Conservation (phyloP, 495 filamentous ascomycete genomes). For the Talaromyces proteolyticus region DNA sequence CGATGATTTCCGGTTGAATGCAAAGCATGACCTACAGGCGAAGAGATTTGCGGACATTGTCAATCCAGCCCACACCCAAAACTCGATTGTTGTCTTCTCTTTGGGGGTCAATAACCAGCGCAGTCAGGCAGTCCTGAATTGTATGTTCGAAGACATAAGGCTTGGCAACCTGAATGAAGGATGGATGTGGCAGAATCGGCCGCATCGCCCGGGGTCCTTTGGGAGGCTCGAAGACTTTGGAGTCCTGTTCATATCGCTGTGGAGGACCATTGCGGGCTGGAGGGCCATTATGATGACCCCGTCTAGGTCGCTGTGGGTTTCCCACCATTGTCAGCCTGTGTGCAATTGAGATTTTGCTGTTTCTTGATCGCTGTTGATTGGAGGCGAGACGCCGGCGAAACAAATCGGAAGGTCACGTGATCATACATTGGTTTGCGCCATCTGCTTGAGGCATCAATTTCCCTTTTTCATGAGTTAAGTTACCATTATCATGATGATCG, state of each 20-base stretch:
- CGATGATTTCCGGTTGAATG: neutral
- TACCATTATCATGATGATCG: too few species aligned
- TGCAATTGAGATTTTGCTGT: neutral
- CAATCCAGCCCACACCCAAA: conserved; percentile 76
- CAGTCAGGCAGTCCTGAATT: conserved; percentile 50
- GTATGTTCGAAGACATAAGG: conserved; percentile 61
- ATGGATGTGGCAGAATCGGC: conserved; percentile 52
- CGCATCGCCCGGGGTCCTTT: conserved; percentile 6
- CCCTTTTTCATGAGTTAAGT: too few species aligned
- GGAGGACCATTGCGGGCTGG: conserved; percentile 1
- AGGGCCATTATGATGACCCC: neutral
- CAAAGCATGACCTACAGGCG: conserved; percentile 49
- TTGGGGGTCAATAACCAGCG: conserved; percentile 46
- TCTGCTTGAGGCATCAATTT: too few species aligned
- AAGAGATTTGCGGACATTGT: conserved; percentile 64
- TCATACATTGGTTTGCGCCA: too few species aligned
- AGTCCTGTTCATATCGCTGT: neutral
- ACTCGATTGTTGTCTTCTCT: conserved; percentile 66
- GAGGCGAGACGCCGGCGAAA: neutral
- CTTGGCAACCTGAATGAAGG: conserved; percentile 64
- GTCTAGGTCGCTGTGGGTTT: neutral
- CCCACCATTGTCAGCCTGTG: neutral
- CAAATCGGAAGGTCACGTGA: too few species aligned
- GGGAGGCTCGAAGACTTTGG: neutral
- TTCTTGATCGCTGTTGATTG: neutral